phyloP scores from a whole-genome alignment of 2,329 filamentous ascomycete genomes.

The Colletotrichum melonis region DNA sequence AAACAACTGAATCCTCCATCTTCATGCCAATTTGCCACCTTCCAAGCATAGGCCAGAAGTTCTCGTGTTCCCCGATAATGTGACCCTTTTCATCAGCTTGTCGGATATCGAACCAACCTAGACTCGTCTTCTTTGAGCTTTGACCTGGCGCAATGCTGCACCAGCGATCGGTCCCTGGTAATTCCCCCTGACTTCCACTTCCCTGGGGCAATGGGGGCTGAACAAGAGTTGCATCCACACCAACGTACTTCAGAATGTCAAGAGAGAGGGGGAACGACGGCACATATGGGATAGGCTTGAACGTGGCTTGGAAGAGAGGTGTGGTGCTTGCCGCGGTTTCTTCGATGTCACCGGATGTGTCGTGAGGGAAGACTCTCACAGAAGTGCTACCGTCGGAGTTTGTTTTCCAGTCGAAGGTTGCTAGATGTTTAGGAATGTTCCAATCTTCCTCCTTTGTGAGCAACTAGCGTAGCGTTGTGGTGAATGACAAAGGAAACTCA shows the following conservation, averaged over 20 bases:
- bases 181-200: slow-evolving; percentile 50
- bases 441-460: slow-evolving; percentile 51
- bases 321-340: slow-evolving; percentile 46
- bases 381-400: slow-evolving; percentile 48
- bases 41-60: slow-evolving; percentile 60
- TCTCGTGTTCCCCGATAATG: slow-evolving; percentile 43
- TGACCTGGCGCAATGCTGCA: slow-evolving; percentile 48
- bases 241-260: slow-evolving; percentile 50
- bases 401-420: slow-evolving; percentile 59
- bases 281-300: slow-evolving; percentile 52
- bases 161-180: slow-evolving; percentile 61
- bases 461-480: neutral
- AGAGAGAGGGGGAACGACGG: slow-evolving; percentile 58
- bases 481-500: slow-evolving; percentile 42
- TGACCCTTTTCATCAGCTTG: slow-evolving; percentile 47
- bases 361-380: slow-evolving; percentile 59
- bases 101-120: slow-evolving; percentile 60
- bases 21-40: slow-evolving; percentile 56
- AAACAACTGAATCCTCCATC: slow-evolving; percentile 49
- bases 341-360: slow-evolving; percentile 43
- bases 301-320: slow-evolving; percentile 60
- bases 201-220: slow-evolving; percentile 61
- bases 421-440: slow-evolving; percentile 68
- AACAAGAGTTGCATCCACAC: slow-evolving; percentile 56
- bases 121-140: slow-evolving; percentile 43